Conservation (phyloP, 495 filamentous ascomycete genomes). For the Penicillium longicatenatum region DNA sequence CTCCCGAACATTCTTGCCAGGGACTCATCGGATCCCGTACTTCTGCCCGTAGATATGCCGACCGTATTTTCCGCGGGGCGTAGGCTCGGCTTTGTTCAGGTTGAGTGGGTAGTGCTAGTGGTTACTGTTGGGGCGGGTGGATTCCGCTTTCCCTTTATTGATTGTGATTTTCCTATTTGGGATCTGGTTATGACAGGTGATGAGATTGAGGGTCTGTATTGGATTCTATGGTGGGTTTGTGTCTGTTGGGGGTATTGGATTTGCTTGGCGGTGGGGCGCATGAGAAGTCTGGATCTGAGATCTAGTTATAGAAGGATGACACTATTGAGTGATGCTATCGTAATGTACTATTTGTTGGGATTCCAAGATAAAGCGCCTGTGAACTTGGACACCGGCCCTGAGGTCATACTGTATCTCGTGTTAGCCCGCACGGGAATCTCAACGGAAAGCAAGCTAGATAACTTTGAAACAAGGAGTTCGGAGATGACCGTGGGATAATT, state of each 20-base stretch:
- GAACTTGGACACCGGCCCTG: background rate
- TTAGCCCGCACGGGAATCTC: background rate
- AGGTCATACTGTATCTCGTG: background rate
- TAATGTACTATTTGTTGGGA: background rate
- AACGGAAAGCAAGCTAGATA: background rate
- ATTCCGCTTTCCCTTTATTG: background rate
- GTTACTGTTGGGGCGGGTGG: background rate
- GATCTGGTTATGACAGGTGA: background rate
- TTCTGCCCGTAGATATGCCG: background rate
- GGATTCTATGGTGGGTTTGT: background rate
- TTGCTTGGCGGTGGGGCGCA: background rate
- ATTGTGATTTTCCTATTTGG: background rate
- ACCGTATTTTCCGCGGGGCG: background rate
- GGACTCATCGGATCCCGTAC: background rate
- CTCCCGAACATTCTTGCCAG: conserved; percentile 14
- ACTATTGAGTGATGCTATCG: background rate
- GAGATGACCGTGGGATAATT: conserved; percentile 8
- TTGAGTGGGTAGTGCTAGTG: background rate
- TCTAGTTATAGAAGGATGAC: background rate
- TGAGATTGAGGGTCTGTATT: background rate
- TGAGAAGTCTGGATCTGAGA: background rate
- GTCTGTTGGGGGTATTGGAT: background rate
- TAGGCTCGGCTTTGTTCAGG: background rate
- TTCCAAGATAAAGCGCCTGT: background rate
- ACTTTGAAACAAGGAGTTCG: background rate